Evolutionary conservation across 2,329 filamentous ascomycete species (phyloP), one percentile per base, ranked within the genome.

Genomic region (Trichophaea hybrida): DNA sequence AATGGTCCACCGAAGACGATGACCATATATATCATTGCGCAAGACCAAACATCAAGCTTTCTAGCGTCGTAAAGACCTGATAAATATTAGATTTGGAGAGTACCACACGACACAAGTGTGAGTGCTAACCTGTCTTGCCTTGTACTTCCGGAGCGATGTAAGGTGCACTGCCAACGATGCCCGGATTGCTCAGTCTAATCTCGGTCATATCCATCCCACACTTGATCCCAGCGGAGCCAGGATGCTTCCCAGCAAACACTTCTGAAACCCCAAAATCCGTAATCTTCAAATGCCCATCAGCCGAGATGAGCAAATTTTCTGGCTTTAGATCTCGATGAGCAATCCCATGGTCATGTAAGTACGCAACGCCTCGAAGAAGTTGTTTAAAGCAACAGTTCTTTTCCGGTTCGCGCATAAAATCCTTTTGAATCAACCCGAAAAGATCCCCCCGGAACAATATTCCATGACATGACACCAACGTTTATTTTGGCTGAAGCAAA

Each of bases 381-480:
- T 95, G 89, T 76, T 94, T 94, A 79, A 94, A 94, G 64, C 94
- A 78, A 72, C 89, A 94, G 35, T 86, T 75, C 7, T 86, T 83
- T 69, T 94, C 87, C 5, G 82, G 77, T 2, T 75, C 73, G 59
- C 75, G 79, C 64, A 94, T 80, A 67, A 85, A 84, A 37, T 80
- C 79, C 70, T 84, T 84, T 65, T 83, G 80, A 43, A 94, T 83
- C 10, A 94, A 74, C 63, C 78, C 77, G 71, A 85, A 91, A 5
- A 95, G 75, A 69, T 94, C 89, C 89, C 88, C 66, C 88, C 81
- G 2, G 81, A 78, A 74, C 89, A 94, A 71, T 86, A 94, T 70
- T 95, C 88, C 89, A 95, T 95, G 59, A 94, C 87, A 70, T 94
- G 87, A 70, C 88, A 90, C 85, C 86, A 94, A 43, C 84, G 82